These are phyloP conservation scores for Nosema muscidifuracis DNA, from an alignment of 371 early-diverging fungal genomes.

Conservation along the genomic window DNA sequence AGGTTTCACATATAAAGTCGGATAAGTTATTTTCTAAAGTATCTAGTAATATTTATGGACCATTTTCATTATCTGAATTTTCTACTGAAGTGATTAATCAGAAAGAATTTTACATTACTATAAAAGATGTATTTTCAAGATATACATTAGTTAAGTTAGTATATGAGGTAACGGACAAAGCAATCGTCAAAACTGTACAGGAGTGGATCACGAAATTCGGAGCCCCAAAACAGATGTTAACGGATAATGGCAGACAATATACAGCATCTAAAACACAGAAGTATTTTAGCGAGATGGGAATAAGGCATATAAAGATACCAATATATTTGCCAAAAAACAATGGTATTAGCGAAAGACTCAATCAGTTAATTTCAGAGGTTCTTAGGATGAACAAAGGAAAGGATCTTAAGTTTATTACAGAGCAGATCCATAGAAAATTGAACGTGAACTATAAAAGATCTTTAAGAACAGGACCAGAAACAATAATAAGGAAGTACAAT, in stretches of 20 bases:
- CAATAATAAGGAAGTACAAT: background rate
- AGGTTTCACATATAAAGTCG: too few species aligned
- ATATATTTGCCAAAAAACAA: background rate
- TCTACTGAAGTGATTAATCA: background rate
- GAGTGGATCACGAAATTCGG: background rate
- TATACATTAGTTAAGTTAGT: background rate
- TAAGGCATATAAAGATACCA: background rate
- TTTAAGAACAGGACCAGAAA: background rate
- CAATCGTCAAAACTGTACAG: too few species aligned
- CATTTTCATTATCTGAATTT: background rate
- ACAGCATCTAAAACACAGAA: background rate
- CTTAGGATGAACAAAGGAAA: background rate
- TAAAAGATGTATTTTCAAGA: background rate
- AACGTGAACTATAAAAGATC: background rate
- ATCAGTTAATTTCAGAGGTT: background rate
- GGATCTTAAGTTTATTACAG: background rate
- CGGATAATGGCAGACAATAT: background rate
- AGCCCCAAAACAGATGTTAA: background rate
- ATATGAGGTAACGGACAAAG: too few species aligned
- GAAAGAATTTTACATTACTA: background rate
- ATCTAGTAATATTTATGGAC: background rate
- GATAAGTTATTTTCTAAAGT: too few species aligned
- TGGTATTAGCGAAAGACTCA: background rate
- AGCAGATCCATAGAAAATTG: background rate
- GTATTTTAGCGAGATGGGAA: background rate